Evolutionary conservation across 2,329 filamentous ascomycete genomes (phyloP).

Genomic region (Exophiala aquamarina): DNA sequence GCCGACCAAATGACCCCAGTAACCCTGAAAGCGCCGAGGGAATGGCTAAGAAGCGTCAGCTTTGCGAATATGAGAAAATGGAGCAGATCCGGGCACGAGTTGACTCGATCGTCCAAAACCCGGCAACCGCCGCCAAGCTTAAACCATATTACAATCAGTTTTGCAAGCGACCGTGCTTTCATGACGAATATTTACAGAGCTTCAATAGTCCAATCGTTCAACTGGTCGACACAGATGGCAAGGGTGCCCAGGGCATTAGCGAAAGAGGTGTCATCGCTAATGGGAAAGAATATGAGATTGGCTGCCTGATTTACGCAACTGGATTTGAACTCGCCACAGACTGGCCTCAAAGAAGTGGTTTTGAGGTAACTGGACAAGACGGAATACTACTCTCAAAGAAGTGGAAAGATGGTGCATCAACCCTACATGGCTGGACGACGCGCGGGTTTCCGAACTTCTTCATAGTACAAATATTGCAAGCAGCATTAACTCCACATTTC

Average conservation of each 20-base stretch:
- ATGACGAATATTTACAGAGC: slow-evolving; percentile 57
- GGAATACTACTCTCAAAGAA: slow-evolving; percentile 27
- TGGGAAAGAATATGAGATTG: slow-evolving; percentile 49
- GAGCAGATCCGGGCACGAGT: slow-evolving; percentile 41
- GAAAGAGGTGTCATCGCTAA: slow-evolving; percentile 48
- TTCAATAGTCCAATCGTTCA: slow-evolving; percentile 62
- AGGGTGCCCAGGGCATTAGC: slow-evolving; percentile 51
- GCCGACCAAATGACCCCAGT: background rate
- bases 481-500: slow-evolving; percentile 21
- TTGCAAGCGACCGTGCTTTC: slow-evolving; percentile 66
- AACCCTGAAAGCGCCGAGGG: background rate
- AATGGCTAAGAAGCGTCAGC: slow-evolving; percentile 14
- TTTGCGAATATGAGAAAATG: slow-evolving; percentile 25
- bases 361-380: slow-evolving; percentile 29
- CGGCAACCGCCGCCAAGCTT: slow-evolving; percentile 51
- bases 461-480: slow-evolving; percentile 21
- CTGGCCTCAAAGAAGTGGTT: slow-evolving; percentile 21
- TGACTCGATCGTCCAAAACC: slow-evolving; percentile 55
- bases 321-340: slow-evolving; percentile 37
- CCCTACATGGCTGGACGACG: slow-evolving; percentile 21
- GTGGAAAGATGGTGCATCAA: slow-evolving; percentile 25
- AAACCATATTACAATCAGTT: slow-evolving; percentile 61
- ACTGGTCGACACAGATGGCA: slow-evolving; percentile 60
- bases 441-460: slow-evolving; percentile 23
- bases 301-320: slow-evolving; percentile 49